Percentiles rank a stretch among this genome's conserved stretches.
Conservation (phyloP, 345 rosid genomes). For the Gossypium bickii region DNA sequence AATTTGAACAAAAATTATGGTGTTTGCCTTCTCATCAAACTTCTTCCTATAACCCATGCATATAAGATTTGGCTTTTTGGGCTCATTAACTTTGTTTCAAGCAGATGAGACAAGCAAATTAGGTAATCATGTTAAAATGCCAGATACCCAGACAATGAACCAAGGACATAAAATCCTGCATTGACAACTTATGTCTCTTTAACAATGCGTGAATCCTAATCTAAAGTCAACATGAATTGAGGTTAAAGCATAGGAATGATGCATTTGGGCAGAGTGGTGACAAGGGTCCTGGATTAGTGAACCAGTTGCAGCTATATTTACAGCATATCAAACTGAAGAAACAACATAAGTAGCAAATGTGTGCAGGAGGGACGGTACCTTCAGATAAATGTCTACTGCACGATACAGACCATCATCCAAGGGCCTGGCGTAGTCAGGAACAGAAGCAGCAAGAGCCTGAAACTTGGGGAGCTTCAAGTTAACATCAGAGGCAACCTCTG, state of each 20-base stretch:
- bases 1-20: slow-evolving; percentile 3
- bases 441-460: slow-evolving; percentile 84
- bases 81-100: background rate
- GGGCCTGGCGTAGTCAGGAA: slow-evolving; percentile 88
- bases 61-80: background rate
- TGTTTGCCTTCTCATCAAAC: background rate
- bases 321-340: slow-evolving; percentile 14
- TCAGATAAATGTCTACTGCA: slow-evolving; percentile 86
- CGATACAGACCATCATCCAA: slow-evolving; percentile 94
- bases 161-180: no score
- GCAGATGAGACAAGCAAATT: background rate
- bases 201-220: background rate
- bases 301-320: background rate
- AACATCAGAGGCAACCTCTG: slow-evolving; percentile 95
- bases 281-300: background rate
- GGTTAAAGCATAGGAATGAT: background rate
- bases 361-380: slow-evolving; percentile 44
- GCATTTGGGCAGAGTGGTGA: background rate
- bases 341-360: background rate
- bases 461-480: slow-evolving; percentile 92
- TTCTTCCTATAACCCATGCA: background rate
- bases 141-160: no score
- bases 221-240: background rate
- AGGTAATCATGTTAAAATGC: no score
- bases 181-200: background rate